Evolutionary conservation across 2,329 filamentous ascomycete genomes (phyloP).

Genomic region (Coniosporium tulheliwenetii): DNA sequence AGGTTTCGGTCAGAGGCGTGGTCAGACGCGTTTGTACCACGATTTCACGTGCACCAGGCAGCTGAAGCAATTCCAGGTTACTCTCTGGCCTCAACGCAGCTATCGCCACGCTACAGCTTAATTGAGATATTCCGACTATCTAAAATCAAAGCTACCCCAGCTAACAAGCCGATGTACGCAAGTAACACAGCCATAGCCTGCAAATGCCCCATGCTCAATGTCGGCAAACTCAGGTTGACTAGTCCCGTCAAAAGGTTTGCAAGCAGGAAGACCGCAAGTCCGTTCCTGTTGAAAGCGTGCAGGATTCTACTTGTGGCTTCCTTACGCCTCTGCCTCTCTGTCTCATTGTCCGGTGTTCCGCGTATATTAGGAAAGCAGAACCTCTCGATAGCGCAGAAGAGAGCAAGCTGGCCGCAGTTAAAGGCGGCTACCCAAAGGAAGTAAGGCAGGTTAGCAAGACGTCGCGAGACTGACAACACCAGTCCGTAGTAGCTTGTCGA

Average conservation of each 20-base stretch:
- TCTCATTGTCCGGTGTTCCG: slow-evolving; percentile 33
- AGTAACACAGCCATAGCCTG: slow-evolving; percentile 60
- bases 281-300: slow-evolving; percentile 75
- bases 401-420: slow-evolving; percentile 68
- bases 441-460: slow-evolving; percentile 86
- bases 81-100: slow-evolving; percentile 14
- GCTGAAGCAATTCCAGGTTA: no score
- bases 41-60: no score
- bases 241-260: slow-evolving; percentile 82
- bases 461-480: slow-evolving; percentile 64
- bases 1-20: no score
- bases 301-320: slow-evolving; percentile 69
- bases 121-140: slow-evolving; percentile 53
- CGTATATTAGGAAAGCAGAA: slow-evolving; percentile 61
- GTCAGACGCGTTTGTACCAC: no score
- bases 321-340: slow-evolving; percentile 48
- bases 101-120: slow-evolving; percentile 47
- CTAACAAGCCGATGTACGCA: slow-evolving; percentile 53
- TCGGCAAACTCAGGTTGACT: slow-evolving; percentile 77
- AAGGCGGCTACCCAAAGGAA: slow-evolving; percentile 85
- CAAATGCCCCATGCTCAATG: slow-evolving; percentile 51
- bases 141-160: slow-evolving; percentile 49
- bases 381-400: slow-evolving; percentile 65
- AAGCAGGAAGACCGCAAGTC: slow-evolving; percentile 67
- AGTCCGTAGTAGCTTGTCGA: slow-evolving; percentile 59